These are phyloP conservation scores for Teratosphaeria zuluensis DNA, from an alignment of 2,329 filamentous ascomycete species.

Conservation along the genomic window DNA sequence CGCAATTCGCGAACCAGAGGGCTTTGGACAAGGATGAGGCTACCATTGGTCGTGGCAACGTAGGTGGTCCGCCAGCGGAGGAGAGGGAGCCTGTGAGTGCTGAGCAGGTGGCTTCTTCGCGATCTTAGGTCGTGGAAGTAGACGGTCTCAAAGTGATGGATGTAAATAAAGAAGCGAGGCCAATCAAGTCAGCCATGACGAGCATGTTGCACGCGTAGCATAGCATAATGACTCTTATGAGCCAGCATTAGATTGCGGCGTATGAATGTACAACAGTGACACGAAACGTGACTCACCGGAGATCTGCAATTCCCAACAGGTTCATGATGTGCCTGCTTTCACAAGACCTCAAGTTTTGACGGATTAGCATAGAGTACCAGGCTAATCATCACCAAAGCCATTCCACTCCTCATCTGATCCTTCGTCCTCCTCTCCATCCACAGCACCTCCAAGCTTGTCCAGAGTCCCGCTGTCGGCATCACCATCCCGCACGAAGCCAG, in stretches of 20 bases:
- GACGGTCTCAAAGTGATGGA: neutral
- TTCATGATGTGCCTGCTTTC: no score
- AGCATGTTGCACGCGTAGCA: neutral
- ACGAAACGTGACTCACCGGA: neutral
- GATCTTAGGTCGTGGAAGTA: neutral
- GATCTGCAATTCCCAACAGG: no score
- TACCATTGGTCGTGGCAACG: constrained; percentile 23
- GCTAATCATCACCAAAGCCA: constrained; percentile 32
- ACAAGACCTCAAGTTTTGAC: no score
- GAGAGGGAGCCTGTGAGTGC: constrained; percentile 26
- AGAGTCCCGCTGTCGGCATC: neutral
- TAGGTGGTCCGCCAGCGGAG: constrained; percentile 24
- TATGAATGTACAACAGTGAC: neutral
- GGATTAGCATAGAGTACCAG: neutral
- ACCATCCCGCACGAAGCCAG: constrained; percentile 64
- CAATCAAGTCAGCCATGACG: neutral
- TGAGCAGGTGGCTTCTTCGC: constrained; percentile 10
- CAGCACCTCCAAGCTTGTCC: neutral
- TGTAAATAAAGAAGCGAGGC: neutral
- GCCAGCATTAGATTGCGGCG: neutral
- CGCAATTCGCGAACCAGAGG: constrained; percentile 28
- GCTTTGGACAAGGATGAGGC: constrained; percentile 29
- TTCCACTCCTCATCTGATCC: constrained; percentile 31
- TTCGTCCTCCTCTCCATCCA: neutral
- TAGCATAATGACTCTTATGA: neutral